Evolutionary conservation across 2,329 filamentous ascomycete species (phyloP), one percentile per base, ranked within the genome.

Genomic region (Neurospora crassa): DNA sequence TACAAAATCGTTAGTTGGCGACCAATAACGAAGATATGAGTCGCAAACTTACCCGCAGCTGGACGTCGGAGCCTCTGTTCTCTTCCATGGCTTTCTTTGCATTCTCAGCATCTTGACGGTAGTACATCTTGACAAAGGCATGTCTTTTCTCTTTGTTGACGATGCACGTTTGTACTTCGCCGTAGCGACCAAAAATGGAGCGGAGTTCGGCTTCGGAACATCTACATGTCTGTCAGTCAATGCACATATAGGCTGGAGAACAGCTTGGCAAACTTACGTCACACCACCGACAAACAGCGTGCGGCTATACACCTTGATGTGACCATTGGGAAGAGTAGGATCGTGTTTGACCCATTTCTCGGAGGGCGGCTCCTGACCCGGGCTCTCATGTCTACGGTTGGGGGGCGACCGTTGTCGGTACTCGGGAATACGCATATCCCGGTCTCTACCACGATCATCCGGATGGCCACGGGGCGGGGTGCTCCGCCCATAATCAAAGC

Each of bases 121-220:
- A 96, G 75, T 96, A 88, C 96, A 99, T 99, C 83, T 99, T 99
- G 78, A 99, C 95, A 80, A 99, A 99, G 6, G 96, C 96, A 81
- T 99, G 96, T 20, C 96, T 92, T 83, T 98, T 99, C 78, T 99
- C 96, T 78, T 93, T 92, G 83, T 99, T 98, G 75, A 97, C 94
- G 75, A 99, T 99, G 82, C 95, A 98, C 1, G 95, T 97, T 81
- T 99, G 96, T 4, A 99, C 96, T 70, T 90, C 85, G 72, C 96
- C 96, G 78, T 90, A 97, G 67, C 89, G 89, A 77, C 84, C 86
- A 80, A 99, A 99, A 67, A 97, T 89, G 69, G 83, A 84, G 70
- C 94, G 90, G 70, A 99, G 86, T 79, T 98, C 94, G 71, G 87
- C 84, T 81, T 99, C 95, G 7, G 92, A 90, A 72, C 89, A 91